Evolutionary conservation across 129 eudicot species (phyloP).

Genomic region (Calendula officinalis): DNA sequence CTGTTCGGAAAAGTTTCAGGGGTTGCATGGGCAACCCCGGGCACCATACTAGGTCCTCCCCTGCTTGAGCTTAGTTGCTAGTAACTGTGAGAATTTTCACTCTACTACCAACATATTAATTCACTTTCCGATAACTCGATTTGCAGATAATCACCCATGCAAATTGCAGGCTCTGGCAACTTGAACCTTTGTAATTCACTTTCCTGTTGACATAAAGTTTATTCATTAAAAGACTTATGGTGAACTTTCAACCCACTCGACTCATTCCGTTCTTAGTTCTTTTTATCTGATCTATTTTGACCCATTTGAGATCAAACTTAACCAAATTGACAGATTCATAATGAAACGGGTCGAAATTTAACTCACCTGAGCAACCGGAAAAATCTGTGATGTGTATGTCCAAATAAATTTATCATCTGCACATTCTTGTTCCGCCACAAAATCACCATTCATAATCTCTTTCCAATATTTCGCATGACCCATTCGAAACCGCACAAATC

Average conservation of each 20-base stretch:
- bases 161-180: conserved; percentile 81
- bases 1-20: too few species aligned
- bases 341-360: not conserved
- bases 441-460: conserved; percentile 29
- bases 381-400: conserved; percentile 68
- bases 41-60: too few species aligned
- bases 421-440: conserved; percentile 30
- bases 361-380: conserved; percentile 71
- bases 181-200: conserved; percentile 58
- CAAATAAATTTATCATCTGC: conserved; percentile 63
- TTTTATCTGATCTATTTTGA: not conserved
- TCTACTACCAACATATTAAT: not conserved
- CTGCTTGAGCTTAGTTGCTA: too few species aligned
- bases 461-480: conserved; percentile 53
- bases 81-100: too few species aligned
- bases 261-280: not conserved
- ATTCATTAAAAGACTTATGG: not conserved
- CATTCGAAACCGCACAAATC: conserved; percentile 58
- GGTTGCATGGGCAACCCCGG: too few species aligned
- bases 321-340: not conserved
- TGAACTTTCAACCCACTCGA: not conserved
- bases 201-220: conserved; percentile 42
- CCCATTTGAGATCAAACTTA: not conserved
- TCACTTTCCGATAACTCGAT: conserved; percentile 54
- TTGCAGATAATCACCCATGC: conserved; percentile 78